Conservation (phyloP, 805 yeast genomes). For the Diddensiella caesifluorescens region DNA sequence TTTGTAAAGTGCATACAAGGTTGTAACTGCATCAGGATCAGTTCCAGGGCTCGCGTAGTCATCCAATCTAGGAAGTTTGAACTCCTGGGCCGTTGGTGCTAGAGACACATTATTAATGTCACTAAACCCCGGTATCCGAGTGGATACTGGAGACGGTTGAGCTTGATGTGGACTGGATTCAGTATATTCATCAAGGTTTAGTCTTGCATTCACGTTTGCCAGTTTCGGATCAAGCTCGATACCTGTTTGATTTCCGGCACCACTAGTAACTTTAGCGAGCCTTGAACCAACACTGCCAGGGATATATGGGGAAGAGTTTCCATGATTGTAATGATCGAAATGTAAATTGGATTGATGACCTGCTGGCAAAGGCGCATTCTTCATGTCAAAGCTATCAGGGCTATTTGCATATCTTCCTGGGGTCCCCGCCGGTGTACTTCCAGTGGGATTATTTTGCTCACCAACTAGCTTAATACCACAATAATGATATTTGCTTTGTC, state of each 20-base stretch:
- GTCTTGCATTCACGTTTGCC: background rate
- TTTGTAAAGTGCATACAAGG: slow-evolving; percentile 56
- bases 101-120: slow-evolving; percentile 16
- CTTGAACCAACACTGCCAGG: slow-evolving; percentile 1
- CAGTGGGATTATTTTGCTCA: slow-evolving; percentile 25
- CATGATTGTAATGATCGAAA: slow-evolving; percentile 3
- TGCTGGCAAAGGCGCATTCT: background rate
- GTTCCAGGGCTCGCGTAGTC: slow-evolving; percentile 38
- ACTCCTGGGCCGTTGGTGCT: slow-evolving; percentile 7
- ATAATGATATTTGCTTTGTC: slow-evolving; percentile 79
- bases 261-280: background rate
- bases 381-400: slow-evolving; percentile 14
- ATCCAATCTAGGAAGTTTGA: slow-evolving; percentile 33
- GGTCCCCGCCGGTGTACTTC: slow-evolving; percentile 29
- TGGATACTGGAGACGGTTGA: too few species aligned
- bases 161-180: too few species aligned
- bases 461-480: slow-evolving; percentile 59
- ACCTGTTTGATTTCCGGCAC: too few species aligned
- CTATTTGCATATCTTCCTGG: slow-evolving; percentile 15
- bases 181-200: too few species aligned
- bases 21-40: slow-evolving; percentile 55
- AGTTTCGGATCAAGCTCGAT: too few species aligned
- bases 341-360: too few species aligned
- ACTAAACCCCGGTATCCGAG: slow-evolving; percentile 3
- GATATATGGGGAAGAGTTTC: slow-evolving; percentile 3